Evolutionary conservation across 768 basidiomycete genomes (phyloP), one percentile per base, ranked within the genome.

Genomic region (Phylloporus sp.): DNA sequence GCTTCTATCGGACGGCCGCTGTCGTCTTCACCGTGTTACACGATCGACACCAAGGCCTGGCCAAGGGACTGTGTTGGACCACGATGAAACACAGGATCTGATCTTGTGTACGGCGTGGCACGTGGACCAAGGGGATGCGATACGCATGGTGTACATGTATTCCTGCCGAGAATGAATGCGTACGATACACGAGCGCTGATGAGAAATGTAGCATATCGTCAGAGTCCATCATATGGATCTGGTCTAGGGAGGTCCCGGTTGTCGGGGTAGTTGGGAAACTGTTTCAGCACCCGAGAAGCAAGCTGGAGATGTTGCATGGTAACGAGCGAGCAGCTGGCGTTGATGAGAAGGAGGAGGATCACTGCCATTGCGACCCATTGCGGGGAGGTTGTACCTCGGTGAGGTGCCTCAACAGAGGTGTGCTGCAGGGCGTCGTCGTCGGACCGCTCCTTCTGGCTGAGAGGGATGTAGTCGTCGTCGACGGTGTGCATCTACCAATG

Each of bases 151-250:
- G 31, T 35, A 23, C 15, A 39, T 24, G 12, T 22, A 13, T 23
- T 27, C 28, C 34, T 36, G 27, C 32, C 28, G 22, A 29, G 47
- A 54, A 55, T 46, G 47, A 51, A 41, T 43, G 36, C 22, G 12
- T 38, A 18, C 27, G n/a, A 44, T 24, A 44, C 28, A 36, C 24
- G 48, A 34, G 40, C 15, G 31, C 40, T 34, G 23, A 42, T 42
- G 28, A 22, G 27, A 42, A 12, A 26, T n/a, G 36, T 13, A 40
- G 22, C 32, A 35, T 31, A 29, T 15, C 22, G 48, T 67, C 44
- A 67, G 41, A 69, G 57, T 39, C 66, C 66, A 44, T 69, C 63
- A 42, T 67, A 69, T 10, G 54, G 65, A 45, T 69, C 60, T 16
- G 65, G 67, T 20, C 62, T 62, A 45, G 66, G 62, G 18, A 67